A percentile compares a stretch with the other conserved stretches of the same genome.
Evolutionary conservation across 1,284 basidiomycete genomes (phyloP).

Genomic region (Pterulicium gracile): DNA sequence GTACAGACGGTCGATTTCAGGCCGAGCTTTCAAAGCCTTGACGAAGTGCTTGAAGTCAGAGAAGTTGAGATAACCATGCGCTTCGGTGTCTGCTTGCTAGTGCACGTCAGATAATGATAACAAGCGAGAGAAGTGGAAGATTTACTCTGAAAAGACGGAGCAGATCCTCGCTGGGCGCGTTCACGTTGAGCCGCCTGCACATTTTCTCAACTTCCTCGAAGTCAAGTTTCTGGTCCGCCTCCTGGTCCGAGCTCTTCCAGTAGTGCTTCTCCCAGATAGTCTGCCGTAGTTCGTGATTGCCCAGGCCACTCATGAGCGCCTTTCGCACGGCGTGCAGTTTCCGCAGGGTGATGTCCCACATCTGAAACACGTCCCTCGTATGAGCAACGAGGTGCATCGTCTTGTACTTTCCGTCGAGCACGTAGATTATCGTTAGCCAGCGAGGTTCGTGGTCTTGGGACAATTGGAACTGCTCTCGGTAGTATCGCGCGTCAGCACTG

Average conservation of each 20-base stretch:
- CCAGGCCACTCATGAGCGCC: slow-evolving; percentile 58
- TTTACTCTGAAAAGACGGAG: slow-evolving; percentile 55
- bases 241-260: slow-evolving; percentile 65
- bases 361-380: slow-evolving; percentile 54
- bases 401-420: slow-evolving; percentile 77
- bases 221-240: slow-evolving; percentile 52
- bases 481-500: slow-evolving; percentile 66
- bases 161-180: slow-evolving; percentile 53
- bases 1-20: slow-evolving; percentile 69
- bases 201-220: slow-evolving; percentile 71
- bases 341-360: slow-evolving; percentile 57
- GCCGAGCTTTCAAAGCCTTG: slow-evolving; percentile 72
- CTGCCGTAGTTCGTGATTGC: slow-evolving; percentile 54
- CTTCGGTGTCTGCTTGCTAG: slow-evolving; percentile 60
- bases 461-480: slow-evolving; percentile 69
- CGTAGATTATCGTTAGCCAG: slow-evolving; percentile 76
- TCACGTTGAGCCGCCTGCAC: slow-evolving; percentile 69
- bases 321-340: slow-evolving; percentile 50
- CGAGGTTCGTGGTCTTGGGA: slow-evolving; percentile 48
- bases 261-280: slow-evolving; percentile 75
- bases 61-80: slow-evolving; percentile 72
- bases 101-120: slow-evolving; percentile 1
- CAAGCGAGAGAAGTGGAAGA: slow-evolving; percentile 2
- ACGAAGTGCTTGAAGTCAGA: slow-evolving; percentile 80
- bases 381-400: slow-evolving; percentile 83